Percentiles rank a stretch among this genome's conserved stretches.
These are phyloP conservation scores for Malus hybrid DNA, from an alignment of 331 rosid genomes.

Conservation along the genomic window DNA sequence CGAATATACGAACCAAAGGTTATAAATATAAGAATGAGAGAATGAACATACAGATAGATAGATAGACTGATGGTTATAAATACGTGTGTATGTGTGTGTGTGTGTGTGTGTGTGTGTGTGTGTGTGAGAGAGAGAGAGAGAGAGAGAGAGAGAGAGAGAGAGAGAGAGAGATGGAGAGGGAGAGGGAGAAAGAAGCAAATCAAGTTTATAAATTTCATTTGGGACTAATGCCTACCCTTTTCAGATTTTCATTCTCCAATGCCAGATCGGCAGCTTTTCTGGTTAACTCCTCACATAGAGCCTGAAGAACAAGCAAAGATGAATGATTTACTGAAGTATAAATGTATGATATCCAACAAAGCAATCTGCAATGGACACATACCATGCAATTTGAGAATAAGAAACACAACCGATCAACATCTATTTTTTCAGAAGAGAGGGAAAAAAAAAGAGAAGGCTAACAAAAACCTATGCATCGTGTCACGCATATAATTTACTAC, in stretches of 20 bases:
- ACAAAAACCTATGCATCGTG: not conserved
- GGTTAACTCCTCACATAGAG: conserved; percentile 74
- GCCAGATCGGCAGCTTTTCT: conserved; percentile 68
- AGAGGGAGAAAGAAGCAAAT: not conserved
- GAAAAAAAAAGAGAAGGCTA: too few relatives aligned
- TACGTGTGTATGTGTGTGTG: too few relatives aligned
- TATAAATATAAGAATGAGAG: too few relatives aligned
- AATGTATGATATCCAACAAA: not conserved
- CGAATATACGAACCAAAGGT: not conserved
- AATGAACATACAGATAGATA: too few relatives aligned
- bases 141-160: not conserved
- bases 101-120: not conserved
- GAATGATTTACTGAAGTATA: not conserved
- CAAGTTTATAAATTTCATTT: conserved; percentile 9
- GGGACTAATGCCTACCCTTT: conserved; percentile 43
- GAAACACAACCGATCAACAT: too few relatives aligned
- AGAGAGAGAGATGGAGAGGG: too few relatives aligned
- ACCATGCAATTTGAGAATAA: not conserved
- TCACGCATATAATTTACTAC: not conserved
- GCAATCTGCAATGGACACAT: not conserved
- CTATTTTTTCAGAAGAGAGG: not conserved
- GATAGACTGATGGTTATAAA: too few relatives aligned
- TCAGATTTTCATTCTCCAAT: conserved; percentile 67
- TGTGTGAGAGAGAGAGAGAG: not conserved
- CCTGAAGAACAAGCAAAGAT: conserved; percentile 38